Percentiles rank a stretch among this genome's conserved stretches.
Evolutionary conservation across 2,329 filamentous ascomycete species (phyloP).

Genomic region (Stagonosporopsis rhizophila): DNA sequence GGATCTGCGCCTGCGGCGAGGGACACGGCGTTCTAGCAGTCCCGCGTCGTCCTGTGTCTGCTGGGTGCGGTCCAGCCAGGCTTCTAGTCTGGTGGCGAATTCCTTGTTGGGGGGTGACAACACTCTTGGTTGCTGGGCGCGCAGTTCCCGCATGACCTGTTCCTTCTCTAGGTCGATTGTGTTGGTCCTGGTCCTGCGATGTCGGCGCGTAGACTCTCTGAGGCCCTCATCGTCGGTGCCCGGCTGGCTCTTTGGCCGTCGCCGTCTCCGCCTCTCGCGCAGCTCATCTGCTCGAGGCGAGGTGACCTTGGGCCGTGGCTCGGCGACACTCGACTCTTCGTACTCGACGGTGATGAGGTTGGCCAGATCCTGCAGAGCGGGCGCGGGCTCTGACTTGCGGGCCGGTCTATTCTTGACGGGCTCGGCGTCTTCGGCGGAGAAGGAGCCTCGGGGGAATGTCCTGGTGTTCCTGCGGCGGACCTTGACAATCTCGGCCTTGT

Average conservation of each 20-base stretch:
- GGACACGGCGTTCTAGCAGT: neutral
- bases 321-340: constrained; percentile 27
- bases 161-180: constrained; percentile 35
- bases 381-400: constrained; percentile 35
- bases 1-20: constrained; percentile 36
- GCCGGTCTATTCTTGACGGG: constrained; percentile 26
- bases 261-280: constrained; percentile 38
- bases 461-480: constrained; percentile 36
- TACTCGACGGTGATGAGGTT: constrained; percentile 42
- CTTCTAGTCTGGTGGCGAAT: constrained; percentile 63
- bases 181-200: constrained; percentile 36
- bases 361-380: constrained; percentile 28
- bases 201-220: constrained; percentile 30
- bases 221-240: constrained; percentile 36
- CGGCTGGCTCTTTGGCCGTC: constrained; percentile 36
- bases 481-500: constrained; percentile 34
- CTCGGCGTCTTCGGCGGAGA: constrained; percentile 41
- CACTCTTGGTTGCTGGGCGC: constrained; percentile 17
- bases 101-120: constrained; percentile 52
- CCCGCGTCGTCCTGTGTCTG: constrained; percentile 43
- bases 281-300: constrained; percentile 32
- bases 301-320: constrained; percentile 21
- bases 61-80: constrained; percentile 65
- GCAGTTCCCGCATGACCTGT: constrained; percentile 23
- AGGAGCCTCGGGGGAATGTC: constrained; percentile 42